phyloP scores from a whole-genome alignment of 176 grass and related monocot species.

The Juncus effusus region DNA sequence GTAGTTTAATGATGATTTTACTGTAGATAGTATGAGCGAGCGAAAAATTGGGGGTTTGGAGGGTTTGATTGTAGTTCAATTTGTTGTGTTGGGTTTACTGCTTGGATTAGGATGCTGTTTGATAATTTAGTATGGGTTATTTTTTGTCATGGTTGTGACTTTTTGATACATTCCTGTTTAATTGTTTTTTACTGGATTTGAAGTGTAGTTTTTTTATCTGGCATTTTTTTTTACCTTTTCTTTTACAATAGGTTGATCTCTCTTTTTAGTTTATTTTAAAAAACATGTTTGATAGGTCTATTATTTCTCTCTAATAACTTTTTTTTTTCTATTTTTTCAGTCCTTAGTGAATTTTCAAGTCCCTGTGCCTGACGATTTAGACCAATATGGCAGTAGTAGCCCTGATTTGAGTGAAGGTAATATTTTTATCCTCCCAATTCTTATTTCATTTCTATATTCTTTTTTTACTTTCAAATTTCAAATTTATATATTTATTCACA shows the following conservation, averaged over 20 bases:
- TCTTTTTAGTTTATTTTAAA: too few species aligned
- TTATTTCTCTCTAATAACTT: not conserved
- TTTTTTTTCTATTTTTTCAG: conserved; percentile 31
- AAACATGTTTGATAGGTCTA: not conserved
- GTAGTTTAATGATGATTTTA: not conserved
- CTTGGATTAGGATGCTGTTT: too few species aligned
- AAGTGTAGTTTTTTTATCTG: too few species aligned
- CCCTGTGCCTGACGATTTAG: conserved; percentile 59
- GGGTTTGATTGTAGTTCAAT: conserved; percentile 18
- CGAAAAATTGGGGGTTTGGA: conserved; percentile 25
- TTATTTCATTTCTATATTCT: not conserved
- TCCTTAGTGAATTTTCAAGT: conserved; percentile 90
- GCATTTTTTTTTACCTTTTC: too few species aligned
- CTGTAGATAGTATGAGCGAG: not conserved
- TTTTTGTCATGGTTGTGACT: too few species aligned
- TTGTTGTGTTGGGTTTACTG: not conserved
- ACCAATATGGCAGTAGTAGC: conserved; percentile 60
- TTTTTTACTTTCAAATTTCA: conserved; percentile 9
- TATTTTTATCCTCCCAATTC: not conserved
- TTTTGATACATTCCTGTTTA: too few species aligned
- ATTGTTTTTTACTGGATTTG: too few species aligned
- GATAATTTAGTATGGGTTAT: too few species aligned
- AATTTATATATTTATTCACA: conserved; percentile 19
- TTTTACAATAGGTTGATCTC: too few species aligned
- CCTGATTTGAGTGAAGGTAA: conserved; percentile 82